Evolutionary conservation across 805 yeast genomes (phyloP).

Genomic region (Ogataea trehalophila): DNA sequence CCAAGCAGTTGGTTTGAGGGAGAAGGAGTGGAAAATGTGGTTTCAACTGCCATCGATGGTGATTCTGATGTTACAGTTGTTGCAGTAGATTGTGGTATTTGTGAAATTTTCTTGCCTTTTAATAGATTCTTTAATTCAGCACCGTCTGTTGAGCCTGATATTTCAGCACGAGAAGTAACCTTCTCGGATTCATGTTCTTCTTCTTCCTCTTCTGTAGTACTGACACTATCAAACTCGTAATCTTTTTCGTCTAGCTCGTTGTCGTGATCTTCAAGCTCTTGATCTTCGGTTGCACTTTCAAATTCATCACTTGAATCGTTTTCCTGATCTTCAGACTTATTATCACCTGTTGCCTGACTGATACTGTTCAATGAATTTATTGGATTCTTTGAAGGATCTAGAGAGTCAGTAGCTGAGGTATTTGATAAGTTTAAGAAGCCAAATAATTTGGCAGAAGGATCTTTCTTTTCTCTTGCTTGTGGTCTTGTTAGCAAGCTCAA

Average conservation of each 20-base stretch:
- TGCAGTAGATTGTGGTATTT: neutral
- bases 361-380: conserved; percentile 2
- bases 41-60: neutral
- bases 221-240: conserved; percentile 1
- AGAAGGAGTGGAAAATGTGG: too few relatives aligned
- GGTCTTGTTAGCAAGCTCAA: neutral
- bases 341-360: neutral
- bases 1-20: too few relatives aligned
- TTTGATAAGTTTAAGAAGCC: neutral
- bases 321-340: neutral
- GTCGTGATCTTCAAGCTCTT: neutral
- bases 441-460: neutral
- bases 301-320: neutral
- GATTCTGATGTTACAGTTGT: neutral
- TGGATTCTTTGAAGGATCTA: neutral
- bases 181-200: neutral
- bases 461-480: too few relatives aligned
- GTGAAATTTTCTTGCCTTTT: neutral
- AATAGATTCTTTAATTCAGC: neutral
- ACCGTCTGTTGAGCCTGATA: neutral
- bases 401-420: neutral
- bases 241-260: neutral
- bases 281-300: neutral
- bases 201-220: neutral
- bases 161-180: too few relatives aligned